Evolutionary conservation across 208 protist genomes (phyloP).

Genomic region (Lotmaria passim): DNA sequence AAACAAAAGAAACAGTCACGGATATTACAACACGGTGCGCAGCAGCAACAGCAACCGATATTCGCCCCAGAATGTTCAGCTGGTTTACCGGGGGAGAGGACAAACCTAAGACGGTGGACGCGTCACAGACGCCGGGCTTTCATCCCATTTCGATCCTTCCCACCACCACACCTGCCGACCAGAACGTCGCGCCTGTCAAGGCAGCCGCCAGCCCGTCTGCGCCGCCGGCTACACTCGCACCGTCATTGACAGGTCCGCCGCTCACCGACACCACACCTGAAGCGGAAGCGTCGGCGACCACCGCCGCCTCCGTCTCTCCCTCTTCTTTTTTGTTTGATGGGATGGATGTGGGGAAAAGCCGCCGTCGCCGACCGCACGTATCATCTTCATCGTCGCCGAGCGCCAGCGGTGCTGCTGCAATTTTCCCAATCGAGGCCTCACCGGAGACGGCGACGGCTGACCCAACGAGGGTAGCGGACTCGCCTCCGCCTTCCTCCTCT

Average conservation of each 20-base stretch:
- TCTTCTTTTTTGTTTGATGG: constrained; percentile 13
- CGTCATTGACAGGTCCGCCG: not conserved
- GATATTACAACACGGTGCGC: not conserved
- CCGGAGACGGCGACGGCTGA: too few relatives aligned
- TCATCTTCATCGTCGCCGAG: not conserved
- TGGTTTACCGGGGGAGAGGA: constrained; percentile 30
- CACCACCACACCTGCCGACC: not conserved
- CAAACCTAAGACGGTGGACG: not conserved
- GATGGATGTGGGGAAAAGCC: constrained; percentile 6
- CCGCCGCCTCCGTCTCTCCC: not conserved
- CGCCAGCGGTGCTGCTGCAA: not conserved
- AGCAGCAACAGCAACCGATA: not conserved
- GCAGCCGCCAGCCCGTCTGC: not conserved
- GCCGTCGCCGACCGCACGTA: not conserved
- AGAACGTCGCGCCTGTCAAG: not conserved
- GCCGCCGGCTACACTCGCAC: not conserved
- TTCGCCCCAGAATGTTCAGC: constrained; percentile 29
- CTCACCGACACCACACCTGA: too few relatives aligned
- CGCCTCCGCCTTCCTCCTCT: not conserved
- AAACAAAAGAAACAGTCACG: not conserved
- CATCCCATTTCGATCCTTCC: constrained; percentile 12
- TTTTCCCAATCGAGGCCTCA: not conserved
- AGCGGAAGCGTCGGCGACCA: not conserved
- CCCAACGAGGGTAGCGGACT: not conserved
- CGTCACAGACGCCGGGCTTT: constrained; percentile 11